Evolutionary conservation across 495 filamentous ascomycete species (phyloP), one percentile per base, ranked within the genome.

Genomic region (Immersiella caudata): DNA sequence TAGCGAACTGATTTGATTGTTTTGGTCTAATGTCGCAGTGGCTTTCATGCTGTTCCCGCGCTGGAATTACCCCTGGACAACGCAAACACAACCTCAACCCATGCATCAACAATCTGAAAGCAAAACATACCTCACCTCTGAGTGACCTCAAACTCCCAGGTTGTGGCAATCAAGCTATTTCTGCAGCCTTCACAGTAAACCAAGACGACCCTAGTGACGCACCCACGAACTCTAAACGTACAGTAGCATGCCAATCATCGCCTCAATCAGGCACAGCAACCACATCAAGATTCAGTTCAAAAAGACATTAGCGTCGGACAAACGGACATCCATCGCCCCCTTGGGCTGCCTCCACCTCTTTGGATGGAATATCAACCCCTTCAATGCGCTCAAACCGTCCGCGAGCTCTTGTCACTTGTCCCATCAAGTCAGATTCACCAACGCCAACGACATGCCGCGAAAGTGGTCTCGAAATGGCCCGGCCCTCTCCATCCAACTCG

Each of bases 401-500:
- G 21, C n/a, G 25, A n/a, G 9, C 6, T 12, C 20, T n/a, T 26
- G 25, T 55, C 21, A 24, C n/a, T 55, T 55, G 9, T 55, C 8
- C 16, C 20, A 22, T 22, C 52, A 22, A 22, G 50, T 54, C 50
- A 36, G 12, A 5, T 36, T n/a, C n/a, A n/a, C 40, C 9, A 12
- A 46, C 14, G 40, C 40, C 40, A 22, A 2, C 52, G 36, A 7
- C 8, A 62, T 62, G 59, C 59, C 59, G 11, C 20, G 59, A 25
- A 21, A n/a, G 14, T 62, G 59, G 59, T 40, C 59, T 29, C 20
- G 20, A 20, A 62, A 62, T 49, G 36, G 33, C 8, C 59, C 59
- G 2, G 11, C 59, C 59, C 59, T 62, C 0, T n/a, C 59, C 33
- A 62, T 62, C 21, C 59, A 62, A 26, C 59, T 62, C 22, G 59